Evolutionary conservation across 2,329 filamentous ascomycete species (phyloP), one percentile per base, ranked within the genome.

Genomic region (Fusarium nurragi): DNA sequence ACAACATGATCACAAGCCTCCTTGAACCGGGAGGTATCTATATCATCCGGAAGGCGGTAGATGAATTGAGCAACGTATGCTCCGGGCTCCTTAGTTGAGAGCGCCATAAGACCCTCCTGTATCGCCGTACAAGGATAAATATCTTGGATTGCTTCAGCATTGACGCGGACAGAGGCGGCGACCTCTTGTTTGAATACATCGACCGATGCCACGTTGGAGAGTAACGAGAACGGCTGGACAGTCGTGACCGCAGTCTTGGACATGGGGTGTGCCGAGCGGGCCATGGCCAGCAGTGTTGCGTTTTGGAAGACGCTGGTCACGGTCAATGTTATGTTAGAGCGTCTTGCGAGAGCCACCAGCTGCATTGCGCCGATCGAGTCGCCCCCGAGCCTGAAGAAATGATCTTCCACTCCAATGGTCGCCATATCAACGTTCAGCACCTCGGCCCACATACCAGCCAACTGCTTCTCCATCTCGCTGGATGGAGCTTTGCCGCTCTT

Each of bases 371-470:
- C 47, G 3, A 74, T 67, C 0, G 72, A 74, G 48, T 74, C 71
- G 2, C 82, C 81, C 1, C 81, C 81, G 6, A 83, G 75, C 0
- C 72, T 74, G 60, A 83, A 78, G 74, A 83, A 83, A 62, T 76
- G 77, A 64, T 80, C 78, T 1, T 68, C 32, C 1, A 66, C 61
- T 16, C 65, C 65, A 1, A 68, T 68, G 2, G 46, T 44, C 0
- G 26, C 32, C 11, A 21, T 22, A 3, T 68, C 52, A 2, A 68
- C 30, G 7, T 46, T 5, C 0, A 68, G 38, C n/a, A 68, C 34
- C 1, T 48, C 44, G 16, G 65, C 65, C 65, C 65, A 68, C 53
- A 68, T 68, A 4, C 1, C 1, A 21, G 64, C 60, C 4, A 67
- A 2, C 2, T 62, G 38, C 13, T 34, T 62, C 13, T 67, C 65